Evolutionary conservation across 140 eudicot species (phyloP), one percentile per base, ranked within the genome.

Genomic region (Anethum foeniculum): DNA sequence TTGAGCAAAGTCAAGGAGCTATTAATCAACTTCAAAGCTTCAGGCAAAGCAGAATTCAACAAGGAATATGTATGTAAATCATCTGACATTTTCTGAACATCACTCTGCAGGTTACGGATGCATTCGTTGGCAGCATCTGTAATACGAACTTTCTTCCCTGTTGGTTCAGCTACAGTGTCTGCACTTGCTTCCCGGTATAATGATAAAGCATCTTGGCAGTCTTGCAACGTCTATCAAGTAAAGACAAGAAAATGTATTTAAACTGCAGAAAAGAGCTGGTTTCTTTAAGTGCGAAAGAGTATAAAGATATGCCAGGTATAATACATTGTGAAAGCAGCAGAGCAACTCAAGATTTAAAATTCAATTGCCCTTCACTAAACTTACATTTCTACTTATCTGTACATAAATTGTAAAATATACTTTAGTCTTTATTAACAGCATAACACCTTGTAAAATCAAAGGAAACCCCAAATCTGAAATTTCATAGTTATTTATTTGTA

Each of bases 1-100:
- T 95, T 91, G 75, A 95, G 96, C 79, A 25, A 52, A 88, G 68
- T 87, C 83, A 91, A 47, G 52, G 79, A 85, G 58, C 78, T 87
- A 83, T 92, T 95, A 49, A 92, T 82, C 80, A 81, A 54, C 81
- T 82, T 88, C 49, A 89, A 86, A 38, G 96, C 95, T 18, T 95
- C 97, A 76, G 81, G 90, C 72, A 95, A 97, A 41, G 87, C 75
- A 44, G 85, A 87, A 36, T 89, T 90, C 75, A 95, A 67, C 60
- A 95, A 79, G n/a, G 91, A 76, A 1, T 93, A 89, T 19, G 97
- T 88, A 85, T 89, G 97, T 83, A 95, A 81, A 86, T 95, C 99
- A 77, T 92, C 97, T 14, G 90, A 82, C 83, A 90, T 38, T 78
- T 88, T 88, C 19, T 80, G 80, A 34, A 95, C 84, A 48, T 90